Evolutionary conservation across 83 land plant genomes (phyloP), one percentile per base, ranked within the genome.

Genomic region (Thuja plicata): DNA sequence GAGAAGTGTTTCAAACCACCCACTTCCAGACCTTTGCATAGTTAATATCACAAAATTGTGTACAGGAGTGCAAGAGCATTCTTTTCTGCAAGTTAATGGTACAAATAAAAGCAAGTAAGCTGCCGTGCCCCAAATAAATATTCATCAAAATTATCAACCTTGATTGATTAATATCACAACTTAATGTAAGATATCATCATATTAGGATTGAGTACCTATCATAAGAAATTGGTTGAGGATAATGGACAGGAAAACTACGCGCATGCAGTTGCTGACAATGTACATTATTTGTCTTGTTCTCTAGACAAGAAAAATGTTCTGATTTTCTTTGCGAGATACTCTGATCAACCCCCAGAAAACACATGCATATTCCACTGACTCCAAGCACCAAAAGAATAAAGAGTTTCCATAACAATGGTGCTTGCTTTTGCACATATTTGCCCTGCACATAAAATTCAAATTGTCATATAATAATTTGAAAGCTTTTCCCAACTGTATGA

Each of bases 21-120:
- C 90, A 89, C 90, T 89, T 71, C 90, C 90, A 46, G 90, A 43
- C n/a, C 90, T 89, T 89, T 89, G 90, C 90, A 89, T 89, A 37
- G 88, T 70, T n/a, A 89, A 89, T 48, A 89, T 71, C 40, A 86
- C 84, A 87, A 89, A 89, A 19, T 86, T 86, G 57, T 89, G 90
- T 37, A 89, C 90, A 89, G 90, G 85, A 45, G 88, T 89, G 70
- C 90, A 87, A 35, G 82, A 48, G 77, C 90, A 89, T 79, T 89
- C 90, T 86, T 87, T 55, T 80, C 90, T 89, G 90, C 34, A 37
- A 45, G 24, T 73, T 37, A 74, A 24, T 6, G 1, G 3, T 87
- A 70, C 54, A 71, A 70, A 45, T 45, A 77, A 40, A 40, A 76
- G 79, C 76, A 77, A 87, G 34, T 41, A 38, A 87, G 40, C 34